Percentiles rank a stretch among this genome's conserved stretches.
These are phyloP conservation scores for Gossypium gossypioides DNA, from an alignment of 441 rosid genomes.

Conservation along the genomic window DNA sequence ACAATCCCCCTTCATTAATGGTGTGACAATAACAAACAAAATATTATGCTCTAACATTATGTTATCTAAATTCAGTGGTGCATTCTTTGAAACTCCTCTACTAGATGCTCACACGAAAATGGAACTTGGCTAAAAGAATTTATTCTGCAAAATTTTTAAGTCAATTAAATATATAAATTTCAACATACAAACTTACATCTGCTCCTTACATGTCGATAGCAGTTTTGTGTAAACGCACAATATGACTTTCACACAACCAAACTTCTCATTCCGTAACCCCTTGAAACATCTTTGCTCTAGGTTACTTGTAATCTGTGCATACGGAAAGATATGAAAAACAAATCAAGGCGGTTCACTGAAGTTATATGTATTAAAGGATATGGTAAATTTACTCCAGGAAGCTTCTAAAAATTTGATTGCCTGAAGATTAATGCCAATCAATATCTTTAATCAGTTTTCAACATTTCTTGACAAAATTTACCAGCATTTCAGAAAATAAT, in stretches of 20 bases:
- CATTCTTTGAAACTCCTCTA: not conserved
- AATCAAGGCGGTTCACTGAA: not conserved
- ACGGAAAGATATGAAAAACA: not conserved
- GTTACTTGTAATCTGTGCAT: slow-evolving; percentile 55
- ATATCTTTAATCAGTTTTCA: not conserved
- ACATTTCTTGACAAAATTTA: not conserved
- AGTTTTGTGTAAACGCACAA: slow-evolving; percentile 65
- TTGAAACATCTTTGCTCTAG: slow-evolving; percentile 87
- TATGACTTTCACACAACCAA: slow-evolving; percentile 76
- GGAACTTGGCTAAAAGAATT: not conserved
- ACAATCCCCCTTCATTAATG: not conserved
- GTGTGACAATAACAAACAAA: not conserved
- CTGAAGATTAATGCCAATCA: not conserved
- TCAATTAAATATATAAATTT: not conserved
- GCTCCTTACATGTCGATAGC: slow-evolving; percentile 78
- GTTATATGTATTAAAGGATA: not conserved
- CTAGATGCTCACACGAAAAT: not conserved
- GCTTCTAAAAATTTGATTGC: not conserved
- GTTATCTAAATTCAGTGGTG: not conserved
- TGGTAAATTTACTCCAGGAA: not conserved
- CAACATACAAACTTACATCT: slow-evolving; percentile 55
- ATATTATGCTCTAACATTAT: not conserved
- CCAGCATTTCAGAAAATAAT: slow-evolving; percentile 1
- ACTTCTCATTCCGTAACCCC: slow-evolving; percentile 71
- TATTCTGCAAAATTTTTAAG: not conserved